phyloP scores from a whole-genome alignment of 148 eudicot species.

The Beta vulgaris region DNA sequence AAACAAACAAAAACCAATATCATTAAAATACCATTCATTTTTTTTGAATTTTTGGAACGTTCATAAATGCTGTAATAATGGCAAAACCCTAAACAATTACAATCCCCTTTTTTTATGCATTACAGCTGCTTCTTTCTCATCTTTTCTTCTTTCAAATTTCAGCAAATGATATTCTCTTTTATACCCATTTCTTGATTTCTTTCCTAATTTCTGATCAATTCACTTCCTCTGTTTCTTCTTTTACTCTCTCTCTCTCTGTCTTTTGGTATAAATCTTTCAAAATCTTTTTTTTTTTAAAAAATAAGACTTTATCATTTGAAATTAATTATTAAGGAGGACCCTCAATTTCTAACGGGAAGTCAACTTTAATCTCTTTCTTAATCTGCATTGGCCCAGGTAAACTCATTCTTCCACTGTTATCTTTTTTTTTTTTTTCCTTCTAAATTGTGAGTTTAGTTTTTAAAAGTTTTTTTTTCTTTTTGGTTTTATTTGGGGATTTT shows the following conservation, averaged over 20 bases:
- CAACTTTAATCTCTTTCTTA: conserved; percentile 1
- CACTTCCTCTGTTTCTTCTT: conserved; percentile 2
- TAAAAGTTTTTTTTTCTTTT: neutral
- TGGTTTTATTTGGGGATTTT: neutral
- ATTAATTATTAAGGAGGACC: neutral
- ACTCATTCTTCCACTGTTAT: neutral
- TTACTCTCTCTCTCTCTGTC: neutral
- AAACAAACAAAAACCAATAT: neutral
- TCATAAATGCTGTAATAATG: neutral
- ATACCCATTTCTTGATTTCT: neutral
- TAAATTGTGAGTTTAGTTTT: neutral
- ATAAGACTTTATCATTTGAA: conserved; percentile 8
- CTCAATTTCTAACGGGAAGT: neutral
- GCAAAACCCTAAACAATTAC: neutral
- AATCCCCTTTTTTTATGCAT: conserved; percentile 1
- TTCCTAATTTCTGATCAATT: neutral
- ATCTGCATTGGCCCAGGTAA: conserved; percentile 22
- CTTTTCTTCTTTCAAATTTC: too few species aligned
- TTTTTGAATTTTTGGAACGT: too few species aligned
- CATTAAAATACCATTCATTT: neutral
- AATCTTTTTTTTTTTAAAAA: neutral
- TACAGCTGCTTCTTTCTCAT: neutral
- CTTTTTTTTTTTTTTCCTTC: neutral
- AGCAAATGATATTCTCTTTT: too few species aligned
- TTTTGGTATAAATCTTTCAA: neutral